Percentiles rank a stretch among this genome's conserved stretches.
These are phyloP conservation scores for Fusarium scirpi DNA, from an alignment of 2,329 filamentous ascomycete species.

Conservation along the genomic window DNA sequence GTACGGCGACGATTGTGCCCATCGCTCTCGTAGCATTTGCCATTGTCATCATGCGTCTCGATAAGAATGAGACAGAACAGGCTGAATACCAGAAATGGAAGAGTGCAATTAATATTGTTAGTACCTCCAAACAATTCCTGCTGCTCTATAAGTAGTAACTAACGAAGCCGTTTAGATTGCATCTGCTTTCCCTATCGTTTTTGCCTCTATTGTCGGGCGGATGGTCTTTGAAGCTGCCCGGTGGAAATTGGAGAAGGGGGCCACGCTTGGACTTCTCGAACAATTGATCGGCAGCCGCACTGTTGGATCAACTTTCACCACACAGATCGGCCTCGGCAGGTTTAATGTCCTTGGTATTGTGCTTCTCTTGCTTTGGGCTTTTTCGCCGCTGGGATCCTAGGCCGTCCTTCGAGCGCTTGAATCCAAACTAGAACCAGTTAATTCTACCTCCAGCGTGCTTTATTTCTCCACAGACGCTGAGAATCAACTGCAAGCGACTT, in stretches of 20 bases:
- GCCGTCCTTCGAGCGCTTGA: background rate
- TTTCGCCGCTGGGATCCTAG: background rate
- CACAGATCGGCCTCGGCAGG: accelerated
- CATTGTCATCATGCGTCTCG: background rate
- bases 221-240: conserved; percentile 11
- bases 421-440: background rate
- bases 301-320: background rate
- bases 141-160: too few species aligned
- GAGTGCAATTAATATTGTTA: background rate
- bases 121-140: background rate
- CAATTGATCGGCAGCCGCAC: conserved; percentile 30
- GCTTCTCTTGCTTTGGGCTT: background rate
- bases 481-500: background rate
- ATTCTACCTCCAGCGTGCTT: background rate
- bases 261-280: conserved; percentile 6
- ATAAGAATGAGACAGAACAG: accelerated
- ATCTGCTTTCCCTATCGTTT: conserved; percentile 17
- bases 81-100: background rate
- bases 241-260: conserved; percentile 24
- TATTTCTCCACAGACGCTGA: background rate
- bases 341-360: background rate
- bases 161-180: background rate
- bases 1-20: background rate
- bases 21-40: background rate
- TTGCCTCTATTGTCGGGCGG: conserved; percentile 19